These are phyloP conservation scores for Vigna mungo DNA, from an alignment of 306 rosid genomes.

Conservation along the genomic window DNA sequence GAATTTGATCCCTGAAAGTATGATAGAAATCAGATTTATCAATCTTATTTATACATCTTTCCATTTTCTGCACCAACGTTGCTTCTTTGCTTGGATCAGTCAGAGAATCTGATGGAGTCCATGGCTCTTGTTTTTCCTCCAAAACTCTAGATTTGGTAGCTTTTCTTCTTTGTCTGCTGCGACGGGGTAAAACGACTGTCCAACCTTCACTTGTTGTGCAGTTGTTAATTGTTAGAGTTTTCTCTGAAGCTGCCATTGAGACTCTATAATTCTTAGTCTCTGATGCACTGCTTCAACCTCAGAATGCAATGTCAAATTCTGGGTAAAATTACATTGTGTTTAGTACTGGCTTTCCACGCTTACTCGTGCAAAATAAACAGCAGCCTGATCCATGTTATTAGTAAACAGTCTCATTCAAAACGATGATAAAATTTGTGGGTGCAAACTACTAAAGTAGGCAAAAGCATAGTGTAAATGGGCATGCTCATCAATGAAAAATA, in stretches of 20 bases:
- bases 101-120: constrained; percentile 69
- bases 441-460: background rate
- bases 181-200: constrained; percentile 79
- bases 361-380: constrained; percentile 1
- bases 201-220: constrained; percentile 58
- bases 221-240: constrained; percentile 44
- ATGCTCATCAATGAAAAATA: background rate
- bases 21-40: constrained; percentile 65
- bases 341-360: constrained; percentile 8
- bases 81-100: constrained; percentile 54
- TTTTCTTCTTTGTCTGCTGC: constrained; percentile 54
- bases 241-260: constrained; percentile 68
- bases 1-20: constrained; percentile 58
- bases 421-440: background rate
- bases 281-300: constrained; percentile 34
- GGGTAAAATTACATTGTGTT: background rate
- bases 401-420: constrained; percentile 35
- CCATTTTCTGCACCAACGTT: constrained; percentile 64
- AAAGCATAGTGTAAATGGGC: background rate
- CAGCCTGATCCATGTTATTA: background rate
- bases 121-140: constrained; percentile 55
- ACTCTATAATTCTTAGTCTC: background rate
- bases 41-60: constrained; percentile 55
- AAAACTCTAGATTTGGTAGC: constrained; percentile 32
- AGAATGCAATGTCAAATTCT: constrained; percentile 37